Evolutionary conservation across 164 flowering plant genomes (phyloP).

Genomic region (Umbellularia californica): DNA sequence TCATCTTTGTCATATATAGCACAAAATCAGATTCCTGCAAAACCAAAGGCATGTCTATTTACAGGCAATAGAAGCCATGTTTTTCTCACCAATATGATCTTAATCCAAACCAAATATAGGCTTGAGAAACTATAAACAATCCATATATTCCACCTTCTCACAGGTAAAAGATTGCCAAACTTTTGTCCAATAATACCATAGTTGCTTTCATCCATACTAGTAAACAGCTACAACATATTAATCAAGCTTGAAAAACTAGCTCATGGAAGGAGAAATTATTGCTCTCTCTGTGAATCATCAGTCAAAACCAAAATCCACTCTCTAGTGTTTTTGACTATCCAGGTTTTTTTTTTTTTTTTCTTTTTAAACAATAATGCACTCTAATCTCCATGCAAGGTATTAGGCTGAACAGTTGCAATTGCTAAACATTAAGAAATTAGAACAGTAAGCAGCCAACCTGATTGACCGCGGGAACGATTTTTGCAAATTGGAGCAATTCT

Average conservation of each 20-base stretch:
- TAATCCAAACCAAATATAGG: not conserved
- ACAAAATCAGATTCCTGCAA: no score
- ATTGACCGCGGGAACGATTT: slow-evolving; percentile 71
- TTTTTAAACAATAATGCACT: no score
- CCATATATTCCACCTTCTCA: not conserved
- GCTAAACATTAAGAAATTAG: not conserved
- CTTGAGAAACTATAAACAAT: no score
- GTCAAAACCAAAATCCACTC: not conserved
- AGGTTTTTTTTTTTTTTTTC: no score
- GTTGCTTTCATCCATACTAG: not conserved
- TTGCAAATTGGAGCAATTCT: slow-evolving; percentile 67
- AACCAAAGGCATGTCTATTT: no score
- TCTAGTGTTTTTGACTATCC: not conserved
- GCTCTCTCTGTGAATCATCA: not conserved
- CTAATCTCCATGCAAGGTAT: not conserved
- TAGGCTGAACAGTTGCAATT: not conserved
- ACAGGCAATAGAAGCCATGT: not conserved
- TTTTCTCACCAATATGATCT: not conserved
- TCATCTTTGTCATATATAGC: no score
- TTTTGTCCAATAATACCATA: not conserved
- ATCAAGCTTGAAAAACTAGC: not conserved
- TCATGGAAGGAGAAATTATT: not conserved
- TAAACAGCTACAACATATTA: not conserved
- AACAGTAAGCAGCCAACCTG: slow-evolving; percentile 38
- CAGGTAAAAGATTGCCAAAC: not conserved